Evolutionary conservation across 805 yeast genomes (phyloP).

Genomic region (Clavispora vitiphila): DNA sequence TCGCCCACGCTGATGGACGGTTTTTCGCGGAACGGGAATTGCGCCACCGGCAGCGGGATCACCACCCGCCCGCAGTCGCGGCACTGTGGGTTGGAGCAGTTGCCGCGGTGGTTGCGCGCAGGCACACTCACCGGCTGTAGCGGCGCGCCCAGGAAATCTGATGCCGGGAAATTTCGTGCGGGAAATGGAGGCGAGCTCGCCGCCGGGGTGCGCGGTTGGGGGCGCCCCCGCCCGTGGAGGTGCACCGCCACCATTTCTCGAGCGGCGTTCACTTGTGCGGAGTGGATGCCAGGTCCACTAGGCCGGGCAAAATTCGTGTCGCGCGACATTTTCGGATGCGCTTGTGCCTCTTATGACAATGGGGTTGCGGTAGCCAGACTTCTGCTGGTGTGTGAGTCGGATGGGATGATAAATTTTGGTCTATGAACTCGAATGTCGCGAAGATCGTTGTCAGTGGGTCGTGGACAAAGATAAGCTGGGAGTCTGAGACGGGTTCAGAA

Average conservation of each 20-base stretch:
- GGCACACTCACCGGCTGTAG: slow-evolving; percentile 32
- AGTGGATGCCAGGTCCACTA: slow-evolving; percentile 39
- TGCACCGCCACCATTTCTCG: slow-evolving; percentile 55
- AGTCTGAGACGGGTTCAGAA: too few relatives aligned
- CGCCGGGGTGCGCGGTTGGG: slow-evolving; percentile 7
- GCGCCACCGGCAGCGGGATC: slow-evolving; percentile 71
- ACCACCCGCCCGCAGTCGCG: slow-evolving; percentile 65
- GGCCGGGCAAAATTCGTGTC: slow-evolving; percentile 1
- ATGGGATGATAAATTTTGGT: too few relatives aligned
- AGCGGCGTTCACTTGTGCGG: slow-evolving; percentile 55
- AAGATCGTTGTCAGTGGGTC: too few relatives aligned
- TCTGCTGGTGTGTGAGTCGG: too few relatives aligned
- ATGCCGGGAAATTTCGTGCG: too few relatives aligned
- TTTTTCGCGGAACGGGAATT: slow-evolving; percentile 55
- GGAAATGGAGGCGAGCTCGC: slow-evolving; percentile 7
- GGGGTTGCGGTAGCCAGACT: too few relatives aligned
- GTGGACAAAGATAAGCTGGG: too few relatives aligned
- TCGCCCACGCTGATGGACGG: slow-evolving; percentile 67
- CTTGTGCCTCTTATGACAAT: too few relatives aligned
- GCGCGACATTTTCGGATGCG: background rate
- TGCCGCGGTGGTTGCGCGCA: slow-evolving; percentile 35
- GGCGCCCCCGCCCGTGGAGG: slow-evolving; percentile 35
- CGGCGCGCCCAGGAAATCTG: slow-evolving; percentile 17
- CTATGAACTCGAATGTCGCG: too few relatives aligned
- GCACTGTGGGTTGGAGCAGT: slow-evolving; percentile 46